A percentile compares a stretch with the other conserved stretches of the same genome.
Conservation (phyloP, 148 eudicot genomes). For the Pharnaceum exiguum region DNA sequence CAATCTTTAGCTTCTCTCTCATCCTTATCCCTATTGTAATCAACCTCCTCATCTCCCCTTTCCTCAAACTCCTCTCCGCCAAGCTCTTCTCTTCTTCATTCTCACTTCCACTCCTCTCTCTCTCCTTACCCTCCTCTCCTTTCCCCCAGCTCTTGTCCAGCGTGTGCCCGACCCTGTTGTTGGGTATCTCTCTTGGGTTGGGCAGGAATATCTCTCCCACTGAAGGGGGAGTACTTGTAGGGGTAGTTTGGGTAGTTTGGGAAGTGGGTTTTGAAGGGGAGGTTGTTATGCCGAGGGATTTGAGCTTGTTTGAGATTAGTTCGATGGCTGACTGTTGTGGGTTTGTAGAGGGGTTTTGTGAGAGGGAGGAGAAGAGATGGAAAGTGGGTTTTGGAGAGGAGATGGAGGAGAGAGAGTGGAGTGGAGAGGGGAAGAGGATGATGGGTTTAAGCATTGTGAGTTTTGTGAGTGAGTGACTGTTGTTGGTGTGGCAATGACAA, state of each 20-base stretch:
- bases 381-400: constrained; percentile 11
- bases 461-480: not conserved
- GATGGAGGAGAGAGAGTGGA: constrained; percentile 15
- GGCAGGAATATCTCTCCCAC: constrained; percentile 84
- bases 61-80: constrained; percentile 64
- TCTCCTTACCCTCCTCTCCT: constrained; percentile 21
- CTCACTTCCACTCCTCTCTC: no score
- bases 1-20: constrained; percentile 72
- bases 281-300: constrained; percentile 25
- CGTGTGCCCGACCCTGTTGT: constrained; percentile 77
- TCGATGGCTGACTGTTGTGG: not conserved
- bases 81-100: constrained; percentile 41
- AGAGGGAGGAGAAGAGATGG: constrained; percentile 14
- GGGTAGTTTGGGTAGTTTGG: constrained; percentile 54
- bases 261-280: constrained; percentile 19
- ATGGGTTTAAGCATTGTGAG: no score
- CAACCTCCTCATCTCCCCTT: constrained; percentile 62
- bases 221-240: not conserved
- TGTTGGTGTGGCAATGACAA: not conserved
- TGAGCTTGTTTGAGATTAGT: constrained; percentile 20
- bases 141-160: constrained; percentile 67
- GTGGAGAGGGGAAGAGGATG: constrained; percentile 12
- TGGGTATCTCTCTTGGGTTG: constrained; percentile 49
- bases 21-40: constrained; percentile 52
- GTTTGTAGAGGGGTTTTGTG: constrained; percentile 9